Percentiles rank a stretch among this genome's conserved stretches.
Conservation (phyloP, 208 protist genomes). For the Balamuthia mandrillaris region DNA sequence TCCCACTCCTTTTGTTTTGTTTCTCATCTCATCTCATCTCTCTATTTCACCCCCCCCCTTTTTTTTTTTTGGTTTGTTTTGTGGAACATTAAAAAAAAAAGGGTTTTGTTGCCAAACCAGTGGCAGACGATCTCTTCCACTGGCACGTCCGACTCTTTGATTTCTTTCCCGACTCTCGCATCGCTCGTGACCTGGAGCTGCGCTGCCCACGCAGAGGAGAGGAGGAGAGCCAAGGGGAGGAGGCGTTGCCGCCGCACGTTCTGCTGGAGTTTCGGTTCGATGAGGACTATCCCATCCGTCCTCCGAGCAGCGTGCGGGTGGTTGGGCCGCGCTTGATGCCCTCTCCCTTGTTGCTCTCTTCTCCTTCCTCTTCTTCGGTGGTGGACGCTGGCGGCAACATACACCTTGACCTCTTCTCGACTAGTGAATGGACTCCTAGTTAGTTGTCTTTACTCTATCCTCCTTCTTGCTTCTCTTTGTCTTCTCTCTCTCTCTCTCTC, state of each 20-base stretch:
- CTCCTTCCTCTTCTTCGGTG: not conserved
- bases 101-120: not conserved
- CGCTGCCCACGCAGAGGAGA: not conserved
- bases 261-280: not conserved
- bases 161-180: not conserved
- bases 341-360: too few species aligned
- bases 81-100: too few species aligned
- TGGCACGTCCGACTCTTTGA: not conserved
- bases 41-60: not conserved
- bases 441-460: not conserved
- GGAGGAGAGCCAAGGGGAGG: not conserved
- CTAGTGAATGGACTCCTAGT: conserved; percentile 14
- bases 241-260: not conserved
- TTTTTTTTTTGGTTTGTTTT: too few species aligned
- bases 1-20: too few species aligned
- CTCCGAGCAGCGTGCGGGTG: not conserved
- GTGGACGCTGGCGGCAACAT: not conserved
- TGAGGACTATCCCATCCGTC: not conserved
- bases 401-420: not conserved
- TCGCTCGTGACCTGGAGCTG: not conserved
- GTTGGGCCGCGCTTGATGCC: not conserved
- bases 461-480: not conserved
- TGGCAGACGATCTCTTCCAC: not conserved
- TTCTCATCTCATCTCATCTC: not conserved
- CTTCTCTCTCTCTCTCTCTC: not conserved